These are phyloP conservation scores for Lolium perenne DNA, from an alignment of 176 grass and related monocot genomes.

Conservation along the genomic window DNA sequence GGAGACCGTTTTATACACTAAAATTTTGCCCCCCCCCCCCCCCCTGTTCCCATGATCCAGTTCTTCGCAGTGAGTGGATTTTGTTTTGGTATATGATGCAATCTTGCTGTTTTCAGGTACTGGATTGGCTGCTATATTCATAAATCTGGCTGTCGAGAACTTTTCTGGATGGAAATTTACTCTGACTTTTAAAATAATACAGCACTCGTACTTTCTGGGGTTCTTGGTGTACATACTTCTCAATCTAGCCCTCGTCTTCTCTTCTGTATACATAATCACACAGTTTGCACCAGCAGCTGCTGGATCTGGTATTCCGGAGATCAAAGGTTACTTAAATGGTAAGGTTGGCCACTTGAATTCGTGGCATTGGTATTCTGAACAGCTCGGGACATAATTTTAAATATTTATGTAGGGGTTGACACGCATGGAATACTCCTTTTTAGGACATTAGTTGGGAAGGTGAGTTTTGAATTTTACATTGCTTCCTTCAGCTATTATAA, in stretches of 20 bases:
- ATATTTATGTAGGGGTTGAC: constrained; percentile 80
- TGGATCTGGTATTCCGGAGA: constrained; percentile 99
- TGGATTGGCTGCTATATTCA: constrained; percentile 97
- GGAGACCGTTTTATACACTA: not conserved
- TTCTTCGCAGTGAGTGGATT: not conserved
- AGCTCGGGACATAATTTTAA: constrained; percentile 35
- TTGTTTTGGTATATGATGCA: constrained; percentile 27
- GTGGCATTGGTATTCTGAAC: constrained; percentile 10
- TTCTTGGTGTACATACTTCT: constrained; percentile 84
- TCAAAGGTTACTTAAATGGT: constrained; percentile 99
- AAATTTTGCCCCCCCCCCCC: not conserved
- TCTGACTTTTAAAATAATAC: constrained; percentile 88
- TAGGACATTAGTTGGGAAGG: constrained; percentile 96
- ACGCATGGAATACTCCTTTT: constrained; percentile 98
- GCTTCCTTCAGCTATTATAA: constrained; percentile 38
- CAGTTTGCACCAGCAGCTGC: constrained; percentile 93
- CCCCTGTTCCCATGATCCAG: constrained; percentile 1
- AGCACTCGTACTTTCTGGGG: constrained; percentile 95
- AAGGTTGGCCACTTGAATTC: constrained; percentile 44
- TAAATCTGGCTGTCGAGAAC: constrained; percentile 97
- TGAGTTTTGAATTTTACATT: constrained; percentile 36
- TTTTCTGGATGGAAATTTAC: constrained; percentile 99
- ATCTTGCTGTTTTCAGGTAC: constrained; percentile 68
- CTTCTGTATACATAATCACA: constrained; percentile 93
- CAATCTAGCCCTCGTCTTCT: constrained; percentile 88